Conservation (phyloP, 345 rosid species). For the Salix dunnii region DNA sequence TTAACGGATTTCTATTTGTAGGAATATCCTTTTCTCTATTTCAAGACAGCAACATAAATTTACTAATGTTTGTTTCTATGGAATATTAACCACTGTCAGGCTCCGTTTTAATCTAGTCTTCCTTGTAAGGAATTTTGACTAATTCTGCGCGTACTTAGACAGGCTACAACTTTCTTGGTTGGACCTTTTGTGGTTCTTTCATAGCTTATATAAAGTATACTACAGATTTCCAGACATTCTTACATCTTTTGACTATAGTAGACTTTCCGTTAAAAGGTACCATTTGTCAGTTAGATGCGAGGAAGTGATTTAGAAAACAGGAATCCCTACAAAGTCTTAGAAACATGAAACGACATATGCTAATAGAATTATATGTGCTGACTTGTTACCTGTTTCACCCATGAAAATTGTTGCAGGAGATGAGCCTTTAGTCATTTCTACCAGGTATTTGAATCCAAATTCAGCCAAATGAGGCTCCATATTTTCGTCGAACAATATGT, state of each 20-base stretch:
- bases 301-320: not conserved
- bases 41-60: not conserved
- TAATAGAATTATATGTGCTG: not conserved
- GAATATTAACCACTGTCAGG: not conserved
- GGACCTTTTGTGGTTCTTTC: not conserved
- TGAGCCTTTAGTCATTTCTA: constrained; percentile 39
- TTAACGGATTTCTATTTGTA: not conserved
- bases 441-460: constrained; percentile 57
- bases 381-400: constrained; percentile 35
- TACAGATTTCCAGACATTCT: constrained; percentile 7
- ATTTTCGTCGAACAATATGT: constrained; percentile 57
- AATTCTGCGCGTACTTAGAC: not conserved
- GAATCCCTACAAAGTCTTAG: not conserved
- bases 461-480: constrained; percentile 74
- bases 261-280: constrained; percentile 4
- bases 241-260: not conserved
- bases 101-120: not conserved
- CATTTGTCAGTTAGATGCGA: constrained; percentile 13
- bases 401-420: constrained; percentile 29
- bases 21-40: not conserved
- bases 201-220: not conserved
- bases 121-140: not conserved
- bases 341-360: not conserved
- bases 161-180: constrained; percentile 10
- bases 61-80: not conserved